Percentiles rank a stretch among this genome's conserved stretches.
These are phyloP conservation scores for Teratosphaeria nubilosa DNA, from an alignment of 2,329 filamentous ascomycete species.

Conservation along the genomic window DNA sequence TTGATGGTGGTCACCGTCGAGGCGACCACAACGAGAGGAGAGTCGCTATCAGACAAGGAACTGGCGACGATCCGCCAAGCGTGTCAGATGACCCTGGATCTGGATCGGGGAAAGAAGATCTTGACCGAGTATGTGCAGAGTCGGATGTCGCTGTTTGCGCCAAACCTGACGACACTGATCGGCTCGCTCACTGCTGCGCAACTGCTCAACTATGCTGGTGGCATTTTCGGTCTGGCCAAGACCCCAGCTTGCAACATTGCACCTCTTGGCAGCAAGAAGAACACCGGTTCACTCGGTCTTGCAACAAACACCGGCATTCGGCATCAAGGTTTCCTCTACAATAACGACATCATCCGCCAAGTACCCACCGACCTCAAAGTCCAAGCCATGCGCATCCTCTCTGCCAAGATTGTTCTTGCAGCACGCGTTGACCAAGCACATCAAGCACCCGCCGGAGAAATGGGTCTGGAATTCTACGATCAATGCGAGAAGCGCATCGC, in stretches of 20 bases:
- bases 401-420: constrained; percentile 87
- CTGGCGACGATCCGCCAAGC: constrained; percentile 64
- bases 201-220: constrained; percentile 88
- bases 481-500: constrained; percentile 79
- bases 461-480: constrained; percentile 70
- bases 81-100: constrained; percentile 77
- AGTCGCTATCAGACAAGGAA: constrained; percentile 64
- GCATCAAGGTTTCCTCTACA: constrained; percentile 87
- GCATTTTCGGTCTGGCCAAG: constrained; percentile 77
- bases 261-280: constrained; percentile 82
- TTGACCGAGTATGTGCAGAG: constrained; percentile 93
- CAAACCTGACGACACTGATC: constrained; percentile 82
- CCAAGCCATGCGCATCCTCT: constrained; percentile 89
- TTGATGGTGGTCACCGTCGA: constrained; percentile 95
- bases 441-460: constrained; percentile 68
- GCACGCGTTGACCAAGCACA: constrained; percentile 83
- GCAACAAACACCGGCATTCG: constrained; percentile 87
- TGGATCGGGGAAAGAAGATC: constrained; percentile 77
- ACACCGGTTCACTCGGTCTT: constrained; percentile 61
- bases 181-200: constrained; percentile 90
- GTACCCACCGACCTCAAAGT: constrained; percentile 81
- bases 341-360: constrained; percentile 77
- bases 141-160: constrained; percentile 91
- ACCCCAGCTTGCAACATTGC: constrained; percentile 89
- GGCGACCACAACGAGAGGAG: constrained; percentile 78